Base-by-base conservation (phyloP, 768 basidiomycete genomes). In the Hygrophoropsis aurantiaca region DNA sequence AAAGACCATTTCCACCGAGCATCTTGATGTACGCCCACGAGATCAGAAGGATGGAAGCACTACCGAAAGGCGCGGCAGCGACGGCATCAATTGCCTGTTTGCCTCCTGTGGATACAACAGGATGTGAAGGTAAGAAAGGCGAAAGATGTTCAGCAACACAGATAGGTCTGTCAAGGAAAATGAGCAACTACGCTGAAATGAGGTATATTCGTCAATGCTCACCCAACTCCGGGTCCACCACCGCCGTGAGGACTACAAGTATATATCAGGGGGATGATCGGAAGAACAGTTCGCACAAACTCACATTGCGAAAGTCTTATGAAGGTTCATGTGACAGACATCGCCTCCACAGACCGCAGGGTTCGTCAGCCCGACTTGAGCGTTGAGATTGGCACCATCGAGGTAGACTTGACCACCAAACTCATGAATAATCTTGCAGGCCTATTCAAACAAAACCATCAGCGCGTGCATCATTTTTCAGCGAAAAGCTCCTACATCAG, bases 1-100 rank as follows among this genome's bases (percentile, higher is more conserved):
- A 80, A 21, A 99, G 79, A 6, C 97, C 97, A 46, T 81, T 73
- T 7, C 94, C 95, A 21, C 97, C 97, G n/a, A 99, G 81, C 97
- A 99, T 98, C 73, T 90, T 95, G 78, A 97, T 91, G 68, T 97
- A 99, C 11, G 97, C 95, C 94, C 95, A 98, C 0, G 94, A 97
- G 58, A 98, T 97, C 51, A 94, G 77, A 39, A 90, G 84, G 58
- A 99, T 94, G 6, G 92, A 94, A 3, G 97, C 90, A 54, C 92
- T 94, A 37, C 97, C 95, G 62, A 84, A 98, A 0, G 94, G 97
- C 2, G 89, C 93, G 0, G 90, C 90, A 8, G 95, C 83, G 38
- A 98, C 87, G 5, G 97, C 90, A 24, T 85, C 74, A 52, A 99
- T 97, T 2, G 87, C 82, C 41, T 80, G 68, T n/a, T 73, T 63